phyloP scores from a whole-genome alignment of 352 stramenopile species.

The Globisporangium polare region DNA sequence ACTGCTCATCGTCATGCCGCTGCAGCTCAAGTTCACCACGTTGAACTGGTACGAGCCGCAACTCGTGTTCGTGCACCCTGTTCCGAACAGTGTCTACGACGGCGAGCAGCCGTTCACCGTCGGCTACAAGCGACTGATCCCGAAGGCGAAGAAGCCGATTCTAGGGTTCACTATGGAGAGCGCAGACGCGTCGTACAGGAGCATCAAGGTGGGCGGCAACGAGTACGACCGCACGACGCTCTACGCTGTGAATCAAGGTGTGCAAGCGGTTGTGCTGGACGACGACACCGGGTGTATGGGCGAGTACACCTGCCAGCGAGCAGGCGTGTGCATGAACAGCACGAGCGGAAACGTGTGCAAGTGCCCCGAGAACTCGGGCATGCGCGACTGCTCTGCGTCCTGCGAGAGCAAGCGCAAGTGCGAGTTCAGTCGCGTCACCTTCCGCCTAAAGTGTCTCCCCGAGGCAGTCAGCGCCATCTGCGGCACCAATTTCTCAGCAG shows the following conservation, averaged over 20 bases:
- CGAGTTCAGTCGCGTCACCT: slow-evolving; percentile 40
- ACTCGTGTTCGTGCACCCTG: slow-evolving; percentile 34
- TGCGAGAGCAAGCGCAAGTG: slow-evolving; percentile 44
- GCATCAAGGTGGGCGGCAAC: slow-evolving; percentile 44
- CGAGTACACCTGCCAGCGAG: slow-evolving; percentile 57
- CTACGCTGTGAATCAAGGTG: slow-evolving; percentile 40
- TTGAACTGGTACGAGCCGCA: slow-evolving; percentile 56
- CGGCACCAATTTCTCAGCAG: slow-evolving; percentile 30
- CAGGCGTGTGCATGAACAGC: slow-evolving; percentile 30
- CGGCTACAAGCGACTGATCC: slow-evolving; percentile 42
- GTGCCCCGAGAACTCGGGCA: slow-evolving; percentile 48
- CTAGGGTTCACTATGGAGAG: slow-evolving; percentile 39
- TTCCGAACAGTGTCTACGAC: slow-evolving; percentile 49
- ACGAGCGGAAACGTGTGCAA: slow-evolving; percentile 30
- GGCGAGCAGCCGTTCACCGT: slow-evolving; percentile 45
- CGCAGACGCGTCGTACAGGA: slow-evolving; percentile 37
- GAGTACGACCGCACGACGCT: slow-evolving; percentile 22
- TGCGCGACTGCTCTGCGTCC: slow-evolving; percentile 44
- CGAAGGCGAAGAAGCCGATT: slow-evolving; percentile 48
- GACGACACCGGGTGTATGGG: slow-evolving; percentile 62
- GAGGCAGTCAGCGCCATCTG: slow-evolving; percentile 26
- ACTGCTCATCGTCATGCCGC: slow-evolving; percentile 36
- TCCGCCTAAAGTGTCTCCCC: slow-evolving; percentile 35
- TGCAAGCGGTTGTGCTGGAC: slow-evolving; percentile 43
- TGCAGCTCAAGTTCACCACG: slow-evolving; percentile 41